Base-by-base conservation (phyloP, 1,139 yeast species). In the Citeromyces siamensis region DNA sequence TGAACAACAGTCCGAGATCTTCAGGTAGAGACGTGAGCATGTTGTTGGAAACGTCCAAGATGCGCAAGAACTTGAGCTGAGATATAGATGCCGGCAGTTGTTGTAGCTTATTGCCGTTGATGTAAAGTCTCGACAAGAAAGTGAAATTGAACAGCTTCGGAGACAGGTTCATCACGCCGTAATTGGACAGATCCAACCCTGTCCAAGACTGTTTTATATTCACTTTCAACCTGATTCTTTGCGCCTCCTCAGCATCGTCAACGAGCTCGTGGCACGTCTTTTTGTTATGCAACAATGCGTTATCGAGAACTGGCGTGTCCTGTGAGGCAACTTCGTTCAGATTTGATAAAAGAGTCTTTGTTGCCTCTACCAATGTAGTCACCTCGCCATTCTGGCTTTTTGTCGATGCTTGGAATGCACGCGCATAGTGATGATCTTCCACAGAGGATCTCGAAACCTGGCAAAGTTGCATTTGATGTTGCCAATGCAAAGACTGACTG, bases 151-250 rank as follows among this genome's bases (percentile, higher is more conserved):
- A 85, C 40, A 93, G 60, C 48, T 78, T 80, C 19, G 81, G 75
- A 12, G 86, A 74, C 33, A 88, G 50, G 43, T 73, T 70, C 44
- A 75, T 66, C 38, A 90, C 64, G 18, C 94, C 86, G 58, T 90
- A 94, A 40, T 96, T 95, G 46, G 94, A 76, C 45, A 90, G 65
- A 60, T 93, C 99, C 46, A 93, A 65, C 19, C 90, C 93, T 39
- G 94, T 82, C 99, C 99, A 93, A 50, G 82, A 69, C 59, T 88
- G 96, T 48, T 71, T 71, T 20, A 79, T 75, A 38, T 78, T 74
- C 35, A 82, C 72, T 46, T 73, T 80, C 42, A 73, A 71, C 53
- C 82, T 74, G 61, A 75, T 75, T 51, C 85, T 75, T 51, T 80
- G 90, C 42, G 75, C 74, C 46, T 81, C 85, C 47, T 84, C 85